Evolutionary conservation across 2,329 filamentous ascomycete species (phyloP).

Genomic region (Nannizziopsis arthrosporioides): DNA sequence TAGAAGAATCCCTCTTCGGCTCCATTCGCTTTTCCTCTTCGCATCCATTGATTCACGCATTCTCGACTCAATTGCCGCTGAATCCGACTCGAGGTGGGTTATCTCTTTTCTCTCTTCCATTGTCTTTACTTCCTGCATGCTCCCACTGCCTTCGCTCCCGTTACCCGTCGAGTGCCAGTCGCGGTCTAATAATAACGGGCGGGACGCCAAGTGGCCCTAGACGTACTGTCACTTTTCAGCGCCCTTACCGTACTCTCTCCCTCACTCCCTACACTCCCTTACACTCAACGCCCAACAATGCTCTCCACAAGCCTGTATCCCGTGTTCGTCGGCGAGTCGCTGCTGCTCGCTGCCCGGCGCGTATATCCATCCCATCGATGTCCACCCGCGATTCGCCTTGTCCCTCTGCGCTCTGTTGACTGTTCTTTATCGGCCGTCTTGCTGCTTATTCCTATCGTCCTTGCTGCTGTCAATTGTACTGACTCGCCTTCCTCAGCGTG

Average conservation of each 20-base stretch:
- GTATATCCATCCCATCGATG: constrained; percentile 7
- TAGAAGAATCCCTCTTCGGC: not conserved
- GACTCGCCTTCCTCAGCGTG: too few relatives aligned
- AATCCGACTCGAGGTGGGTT: too few relatives aligned
- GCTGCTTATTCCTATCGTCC: not conserved
- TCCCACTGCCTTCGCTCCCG: not conserved
- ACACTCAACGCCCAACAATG: too few relatives aligned
- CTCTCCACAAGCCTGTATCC: not conserved
- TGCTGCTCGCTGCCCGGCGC: not conserved
- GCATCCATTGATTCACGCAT: too few relatives aligned
- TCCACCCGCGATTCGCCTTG: not conserved
- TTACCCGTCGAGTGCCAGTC: not conserved
- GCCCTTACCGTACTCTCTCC: not conserved
- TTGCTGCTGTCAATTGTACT: too few relatives aligned
- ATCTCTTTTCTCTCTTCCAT: too few relatives aligned
- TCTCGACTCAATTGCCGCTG: too few relatives aligned
- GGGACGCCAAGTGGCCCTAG: constrained; percentile 2
- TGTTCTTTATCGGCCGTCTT: not conserved
- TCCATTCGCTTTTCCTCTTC: too few relatives aligned
- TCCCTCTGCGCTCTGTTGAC: not conserved
- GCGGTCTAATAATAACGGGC: not conserved
- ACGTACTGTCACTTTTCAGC: constrained; percentile 5
- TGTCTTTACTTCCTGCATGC: too few relatives aligned
- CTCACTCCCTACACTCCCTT: not conserved
- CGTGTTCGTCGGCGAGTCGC: not conserved